A percentile compares a stretch with the other conserved stretches of the same genome.
Evolutionary conservation across 805 yeast species (phyloP).

Genomic region (Helenozyma baotianmanensis): DNA sequence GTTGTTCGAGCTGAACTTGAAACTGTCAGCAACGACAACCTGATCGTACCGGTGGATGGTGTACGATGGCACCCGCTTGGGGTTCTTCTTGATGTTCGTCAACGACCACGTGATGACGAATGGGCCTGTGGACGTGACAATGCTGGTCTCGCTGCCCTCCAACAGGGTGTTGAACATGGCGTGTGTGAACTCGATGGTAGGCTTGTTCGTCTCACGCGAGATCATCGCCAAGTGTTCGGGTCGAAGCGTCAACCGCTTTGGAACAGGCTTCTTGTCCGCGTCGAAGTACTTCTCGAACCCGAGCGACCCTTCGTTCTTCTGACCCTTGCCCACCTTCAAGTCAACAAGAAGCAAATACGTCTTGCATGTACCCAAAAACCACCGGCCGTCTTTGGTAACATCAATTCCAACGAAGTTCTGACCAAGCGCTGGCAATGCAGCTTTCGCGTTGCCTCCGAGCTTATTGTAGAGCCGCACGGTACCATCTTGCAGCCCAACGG

Average conservation of each 20-base stretch:
- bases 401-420: slow-evolving; percentile 66
- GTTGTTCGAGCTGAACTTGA: slow-evolving; percentile 67
- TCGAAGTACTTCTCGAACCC: slow-evolving; percentile 68
- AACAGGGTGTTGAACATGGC: slow-evolving; percentile 76
- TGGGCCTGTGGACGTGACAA: slow-evolving; percentile 77
- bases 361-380: slow-evolving; percentile 76
- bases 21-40: slow-evolving; percentile 70
- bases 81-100: slow-evolving; percentile 51
- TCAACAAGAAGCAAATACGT: slow-evolving; percentile 70
- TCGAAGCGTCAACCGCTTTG: slow-evolving; percentile 59
- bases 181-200: slow-evolving; percentile 51
- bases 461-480: slow-evolving; percentile 70
- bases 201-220: slow-evolving; percentile 1
- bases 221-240: slow-evolving; percentile 62
- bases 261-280: slow-evolving; percentile 61
- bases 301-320: slow-evolving; percentile 47
- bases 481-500: slow-evolving; percentile 73
- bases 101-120: slow-evolving; percentile 80
- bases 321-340: slow-evolving; percentile 55
- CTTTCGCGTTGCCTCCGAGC: slow-evolving; percentile 72
- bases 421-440: slow-evolving; percentile 78
- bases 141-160: slow-evolving; percentile 60
- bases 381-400: slow-evolving; percentile 73
- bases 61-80: slow-evolving; percentile 45
- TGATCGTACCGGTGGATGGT: slow-evolving; percentile 58